A percentile compares a stretch with the other conserved stretches of the same genome.
Evolutionary conservation across 2,329 filamentous ascomycete genomes (phyloP).

Genomic region (Colletotrichum sansevieriae): DNA sequence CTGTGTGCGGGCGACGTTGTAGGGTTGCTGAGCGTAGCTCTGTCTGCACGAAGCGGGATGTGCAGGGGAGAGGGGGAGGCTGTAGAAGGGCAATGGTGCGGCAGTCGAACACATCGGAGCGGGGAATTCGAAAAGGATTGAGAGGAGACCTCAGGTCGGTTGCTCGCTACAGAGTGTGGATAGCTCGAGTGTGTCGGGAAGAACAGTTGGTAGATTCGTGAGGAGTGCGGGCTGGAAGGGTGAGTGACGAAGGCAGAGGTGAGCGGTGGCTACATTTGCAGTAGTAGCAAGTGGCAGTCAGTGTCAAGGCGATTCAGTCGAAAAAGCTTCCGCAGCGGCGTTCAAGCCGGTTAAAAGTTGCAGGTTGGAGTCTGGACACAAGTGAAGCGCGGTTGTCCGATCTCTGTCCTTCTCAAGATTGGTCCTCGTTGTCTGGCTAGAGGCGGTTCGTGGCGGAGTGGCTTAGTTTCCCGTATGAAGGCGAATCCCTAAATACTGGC

Average conservation of each 20-base stretch:
- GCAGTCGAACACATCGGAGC: constrained; percentile 47
- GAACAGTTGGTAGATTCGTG: neutral
- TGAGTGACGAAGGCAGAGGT: constrained; percentile 11
- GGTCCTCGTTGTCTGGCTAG: neutral
- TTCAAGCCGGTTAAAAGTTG: neutral
- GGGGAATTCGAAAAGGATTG: constrained; percentile 19
- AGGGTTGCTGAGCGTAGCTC: constrained; percentile 25
- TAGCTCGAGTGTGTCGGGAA: neutral
- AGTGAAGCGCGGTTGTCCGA: neutral
- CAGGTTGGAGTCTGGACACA: neutral
- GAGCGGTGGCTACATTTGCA: constrained; percentile 25
- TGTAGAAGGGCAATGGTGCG: constrained; percentile 38
- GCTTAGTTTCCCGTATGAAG: neutral
- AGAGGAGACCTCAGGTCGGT: constrained; percentile 14
- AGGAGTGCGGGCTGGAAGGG: neutral
- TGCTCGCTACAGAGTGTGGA: neutral
- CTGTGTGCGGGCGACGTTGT: constrained; percentile 4
- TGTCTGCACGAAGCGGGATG: constrained; percentile 32
- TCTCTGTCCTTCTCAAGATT: neutral
- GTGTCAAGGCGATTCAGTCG: neutral
- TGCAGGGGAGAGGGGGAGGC: constrained; percentile 42
- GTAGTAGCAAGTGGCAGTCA: constrained; percentile 1
- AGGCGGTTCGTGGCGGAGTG: neutral
- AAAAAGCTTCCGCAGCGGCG: neutral
- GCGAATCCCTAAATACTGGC: constrained; percentile 13